phyloP scores from a whole-genome alignment of 23 red algal genomes.

The Agarophyton chilense region DNA sequence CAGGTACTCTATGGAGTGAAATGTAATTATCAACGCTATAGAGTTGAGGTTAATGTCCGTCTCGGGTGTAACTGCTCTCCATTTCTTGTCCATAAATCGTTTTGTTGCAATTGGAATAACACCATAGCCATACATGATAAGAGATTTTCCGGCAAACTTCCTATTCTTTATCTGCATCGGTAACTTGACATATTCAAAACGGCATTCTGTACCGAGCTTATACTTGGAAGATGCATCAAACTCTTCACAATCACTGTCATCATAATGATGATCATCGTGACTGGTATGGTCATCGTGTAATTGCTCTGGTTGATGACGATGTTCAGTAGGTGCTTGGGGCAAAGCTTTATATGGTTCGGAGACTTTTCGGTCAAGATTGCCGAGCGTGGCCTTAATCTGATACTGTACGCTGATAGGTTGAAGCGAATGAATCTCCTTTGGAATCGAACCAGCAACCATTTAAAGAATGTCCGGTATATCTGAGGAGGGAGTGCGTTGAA shows the following conservation, averaged over 20 bases:
- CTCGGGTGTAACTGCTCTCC: too few species aligned
- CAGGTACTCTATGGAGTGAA: too few species aligned
- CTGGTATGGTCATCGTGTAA: neutral
- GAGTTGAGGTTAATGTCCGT: too few species aligned
- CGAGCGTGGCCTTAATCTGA: neutral
- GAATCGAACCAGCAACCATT: constrained; percentile 14
- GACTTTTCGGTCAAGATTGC: neutral
- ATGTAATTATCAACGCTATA: too few species aligned
- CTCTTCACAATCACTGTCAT: neutral
- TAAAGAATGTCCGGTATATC: constrained; percentile 47
- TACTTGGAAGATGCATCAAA: constrained; percentile 7
- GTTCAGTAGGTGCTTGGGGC: neutral
- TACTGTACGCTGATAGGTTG: neutral
- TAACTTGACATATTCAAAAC: too few species aligned
- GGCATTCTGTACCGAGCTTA: neutral
- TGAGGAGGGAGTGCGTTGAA: neutral
- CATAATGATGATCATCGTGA: constrained; percentile 15
- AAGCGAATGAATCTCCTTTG: constrained; percentile 31
- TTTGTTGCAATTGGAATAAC: too few species aligned
- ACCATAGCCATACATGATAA: too few species aligned
- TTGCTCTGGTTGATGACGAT: neutral
- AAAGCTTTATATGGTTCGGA: neutral
- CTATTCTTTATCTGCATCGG: too few species aligned
- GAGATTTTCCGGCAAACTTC: too few species aligned
- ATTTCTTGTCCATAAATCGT: too few species aligned